Evolutionary conservation across 1,284 basidiomycete species (phyloP), one percentile per base, ranked within the genome.

Genomic region (Ganoderma sp.): DNA sequence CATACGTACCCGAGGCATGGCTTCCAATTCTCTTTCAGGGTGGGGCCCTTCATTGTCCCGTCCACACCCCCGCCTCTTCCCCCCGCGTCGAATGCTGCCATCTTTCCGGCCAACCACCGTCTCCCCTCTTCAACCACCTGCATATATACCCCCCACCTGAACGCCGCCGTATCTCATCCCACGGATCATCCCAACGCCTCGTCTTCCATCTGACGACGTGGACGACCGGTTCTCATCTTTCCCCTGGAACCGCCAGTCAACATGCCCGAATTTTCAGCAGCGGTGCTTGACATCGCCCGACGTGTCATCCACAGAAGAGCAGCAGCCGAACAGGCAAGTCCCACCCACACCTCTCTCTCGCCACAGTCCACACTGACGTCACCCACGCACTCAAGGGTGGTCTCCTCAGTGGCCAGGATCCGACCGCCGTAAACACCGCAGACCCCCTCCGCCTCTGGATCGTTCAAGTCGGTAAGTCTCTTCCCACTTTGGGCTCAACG

Each of bases 361-460:
- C 19, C 14, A 9, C 25, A 34, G n/a, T 15, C 25, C 17, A 22
- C 12, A 32, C 57, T 52, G 50, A 63, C 14, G 22, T 62, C 28
- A 58, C 42, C 32, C 5, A 34, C 52, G 54, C 22, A 69, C 17
- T 67, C 3, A 56, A 92, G 89, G 90, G 90, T 25, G 91, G 91
- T n/a, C 78, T 94, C 63, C 78, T 95, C 57, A 88, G 82, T 52
- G 90, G 91, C 14, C 84, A 88, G 71, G 88, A 96, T 75, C 95
- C 94, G 0, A 84, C 90, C 1, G 76, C 78, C 1, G 88, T 89
- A 81, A 88, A 92, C 71, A 61, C 83, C 0, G 66, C 79, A 0
- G 92, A 96, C 79, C 96, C 96, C 7, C 81, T 98, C 71, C 88
- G 93, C 25, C 80, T 97, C 77, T 98, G 95, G 91, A 93, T 96